Percentiles rank a stretch among this genome's conserved stretches.
phyloP scores from a whole-genome alignment of 257 asterid species.

The Jacaranda mimosifolia region DNA sequence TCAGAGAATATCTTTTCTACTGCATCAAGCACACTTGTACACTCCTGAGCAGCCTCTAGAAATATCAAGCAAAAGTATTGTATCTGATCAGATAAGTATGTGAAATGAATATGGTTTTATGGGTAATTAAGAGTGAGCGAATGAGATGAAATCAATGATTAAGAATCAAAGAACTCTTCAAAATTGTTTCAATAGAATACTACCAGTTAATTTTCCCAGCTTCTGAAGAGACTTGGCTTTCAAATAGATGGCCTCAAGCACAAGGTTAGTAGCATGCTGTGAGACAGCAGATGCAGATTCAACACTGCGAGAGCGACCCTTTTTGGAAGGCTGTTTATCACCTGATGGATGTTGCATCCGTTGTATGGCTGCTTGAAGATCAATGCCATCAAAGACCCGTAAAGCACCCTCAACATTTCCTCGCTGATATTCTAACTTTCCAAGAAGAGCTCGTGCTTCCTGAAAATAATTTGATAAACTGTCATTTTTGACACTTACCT shows the following conservation, averaged over 20 bases:
- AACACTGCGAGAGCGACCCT: conserved; percentile 67
- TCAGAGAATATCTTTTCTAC: conserved; percentile 85
- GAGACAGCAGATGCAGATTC: conserved; percentile 64
- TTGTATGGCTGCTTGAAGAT: conserved; percentile 91
- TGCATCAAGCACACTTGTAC: conserved; percentile 94
- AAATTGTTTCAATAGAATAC: conserved; percentile 27
- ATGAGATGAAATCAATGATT: conserved; percentile 9
- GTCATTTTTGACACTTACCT: conserved; percentile 44
- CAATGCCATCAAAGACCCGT: conserved; percentile 95
- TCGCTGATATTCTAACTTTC: conserved; percentile 96
- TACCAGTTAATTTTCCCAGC: conserved; percentile 89
- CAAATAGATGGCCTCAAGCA: conserved; percentile 95
- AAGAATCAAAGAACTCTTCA: conserved; percentile 17
- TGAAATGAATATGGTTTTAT: conserved; percentile 24
- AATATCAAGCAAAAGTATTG: conserved; percentile 48
- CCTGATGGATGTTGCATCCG: conserved; percentile 72
- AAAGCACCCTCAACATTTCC: conserved; percentile 98
- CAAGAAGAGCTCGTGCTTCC: conserved; percentile 99
- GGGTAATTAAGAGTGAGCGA: background rate
- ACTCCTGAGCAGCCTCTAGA: conserved; percentile 94
- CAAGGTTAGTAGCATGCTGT: conserved; percentile 89
- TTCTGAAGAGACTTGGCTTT: conserved; percentile 96
- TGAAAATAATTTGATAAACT: conserved; percentile 53
- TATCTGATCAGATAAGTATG: conserved; percentile 42
- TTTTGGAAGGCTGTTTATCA: conserved; percentile 77